phyloP scores from a whole-genome alignment of 805 yeast genomes.

The Candida ovalis region DNA sequence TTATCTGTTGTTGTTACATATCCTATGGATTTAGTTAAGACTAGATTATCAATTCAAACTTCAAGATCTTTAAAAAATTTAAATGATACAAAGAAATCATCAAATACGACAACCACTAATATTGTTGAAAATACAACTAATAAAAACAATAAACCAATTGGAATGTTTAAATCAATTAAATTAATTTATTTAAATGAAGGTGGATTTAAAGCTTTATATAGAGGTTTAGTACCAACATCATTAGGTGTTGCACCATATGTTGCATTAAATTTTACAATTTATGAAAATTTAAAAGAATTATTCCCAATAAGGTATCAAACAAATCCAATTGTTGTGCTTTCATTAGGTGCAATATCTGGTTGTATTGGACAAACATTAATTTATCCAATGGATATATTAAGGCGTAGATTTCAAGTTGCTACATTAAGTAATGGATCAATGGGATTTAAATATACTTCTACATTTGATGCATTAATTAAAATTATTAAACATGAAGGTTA shows the following conservation, averaged over 20 bases:
- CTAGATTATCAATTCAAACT: slow-evolving; percentile 85
- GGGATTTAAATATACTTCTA: slow-evolving; percentile 79
- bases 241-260: slow-evolving; percentile 96
- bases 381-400: slow-evolving; percentile 84
- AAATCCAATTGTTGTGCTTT: slow-evolving; percentile 50
- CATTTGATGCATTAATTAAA: slow-evolving; percentile 65
- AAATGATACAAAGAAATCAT: slow-evolving; percentile 9
- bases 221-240: slow-evolving; percentile 88
- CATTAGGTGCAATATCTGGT: slow-evolving; percentile 83
- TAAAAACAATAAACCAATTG: slow-evolving; percentile 54
- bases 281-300: slow-evolving; percentile 72
- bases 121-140: slow-evolving; percentile 20
- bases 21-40: slow-evolving; percentile 88
- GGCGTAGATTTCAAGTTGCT: slow-evolving; percentile 89
- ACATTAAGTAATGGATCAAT: slow-evolving; percentile 72
- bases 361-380: slow-evolving; percentile 87
- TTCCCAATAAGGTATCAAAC: slow-evolving; percentile 29
- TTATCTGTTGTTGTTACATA: slow-evolving; percentile 79
- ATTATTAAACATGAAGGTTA: slow-evolving; percentile 74
- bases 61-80: slow-evolving; percentile 53
- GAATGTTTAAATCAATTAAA: slow-evolving; percentile 54
- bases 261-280: slow-evolving; percentile 86
- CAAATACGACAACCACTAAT: no score
- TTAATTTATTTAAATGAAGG: slow-evolving; percentile 76
- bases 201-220: slow-evolving; percentile 69